Conservation (phyloP, 768 basidiomycete genomes). For the Boletus bicolor region DNA sequence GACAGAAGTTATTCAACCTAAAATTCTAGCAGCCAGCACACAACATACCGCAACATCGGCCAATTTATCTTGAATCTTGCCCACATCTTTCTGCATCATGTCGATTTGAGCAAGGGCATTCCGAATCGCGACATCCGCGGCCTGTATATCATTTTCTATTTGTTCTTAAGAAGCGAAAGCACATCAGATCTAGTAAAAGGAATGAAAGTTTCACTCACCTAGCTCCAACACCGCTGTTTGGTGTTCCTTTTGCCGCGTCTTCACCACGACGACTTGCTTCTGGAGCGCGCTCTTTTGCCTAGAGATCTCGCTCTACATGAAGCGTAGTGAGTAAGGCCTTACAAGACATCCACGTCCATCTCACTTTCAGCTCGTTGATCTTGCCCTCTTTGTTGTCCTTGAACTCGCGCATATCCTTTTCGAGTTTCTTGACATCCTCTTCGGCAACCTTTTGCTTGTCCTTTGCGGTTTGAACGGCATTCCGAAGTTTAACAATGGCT, state of each 20-base stretch:
- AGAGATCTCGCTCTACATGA: conserved; percentile 58
- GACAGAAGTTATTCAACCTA: neutral
- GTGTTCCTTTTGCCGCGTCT: conserved; percentile 84
- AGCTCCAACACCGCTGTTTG: conserved; percentile 86
- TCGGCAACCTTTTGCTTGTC: conserved; percentile 75
- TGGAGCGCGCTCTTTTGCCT: conserved; percentile 79
- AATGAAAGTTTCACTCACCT: conserved; percentile 46
- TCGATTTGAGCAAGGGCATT: conserved; percentile 43
- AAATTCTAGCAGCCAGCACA: neutral
- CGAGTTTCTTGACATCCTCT: conserved; percentile 79
- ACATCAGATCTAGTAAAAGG: neutral
- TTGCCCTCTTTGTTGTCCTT: conserved; percentile 99
- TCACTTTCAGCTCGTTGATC: conserved; percentile 87
- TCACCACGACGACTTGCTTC: conserved; percentile 77
- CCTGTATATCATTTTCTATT: conserved; percentile 30
- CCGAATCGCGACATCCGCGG: conserved; percentile 19
- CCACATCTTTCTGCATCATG: conserved; percentile 60
- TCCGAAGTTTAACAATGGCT: conserved; percentile 55
- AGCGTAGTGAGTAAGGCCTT: neutral
- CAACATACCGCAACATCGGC: conserved; percentile 22
- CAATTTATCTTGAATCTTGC: conserved; percentile 52
- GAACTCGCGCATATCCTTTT: conserved; percentile 98
- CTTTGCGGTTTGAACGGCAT: conserved; percentile 60
- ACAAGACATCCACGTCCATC: conserved; percentile 5
- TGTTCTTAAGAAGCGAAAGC: conserved; percentile 17